A percentile compares a stretch with the other conserved stretches of the same genome.
Evolutionary conservation across 192 early-diverging fungal species (phyloP).

Genomic region (Obelidium mucronatum): DNA sequence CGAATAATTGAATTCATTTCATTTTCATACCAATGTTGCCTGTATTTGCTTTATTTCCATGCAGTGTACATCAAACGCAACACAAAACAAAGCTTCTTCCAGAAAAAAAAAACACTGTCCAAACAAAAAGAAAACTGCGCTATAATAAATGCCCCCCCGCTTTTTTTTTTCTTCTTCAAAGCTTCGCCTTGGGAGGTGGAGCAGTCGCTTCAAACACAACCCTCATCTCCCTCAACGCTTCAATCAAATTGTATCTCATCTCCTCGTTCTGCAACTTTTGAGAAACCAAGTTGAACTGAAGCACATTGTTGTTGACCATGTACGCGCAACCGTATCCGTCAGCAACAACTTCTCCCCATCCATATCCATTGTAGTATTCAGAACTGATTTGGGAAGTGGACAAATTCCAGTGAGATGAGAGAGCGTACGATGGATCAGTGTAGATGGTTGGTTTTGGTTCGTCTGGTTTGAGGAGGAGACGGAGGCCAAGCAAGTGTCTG

Average conservation of each 20-base stretch:
- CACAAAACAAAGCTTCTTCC: no score
- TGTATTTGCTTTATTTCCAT: no score
- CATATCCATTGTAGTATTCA: slow-evolving; percentile 94
- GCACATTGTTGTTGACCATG: slow-evolving; percentile 85
- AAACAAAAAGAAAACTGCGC: no score
- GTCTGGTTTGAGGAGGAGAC: slow-evolving; percentile 72
- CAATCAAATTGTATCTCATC: slow-evolving; percentile 82
- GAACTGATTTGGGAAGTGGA: slow-evolving; percentile 92
- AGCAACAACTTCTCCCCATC: slow-evolving; percentile 78
- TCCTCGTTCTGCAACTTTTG: slow-evolving; percentile 71
- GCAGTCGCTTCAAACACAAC: slow-evolving; percentile 71
- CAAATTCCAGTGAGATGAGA: slow-evolving; percentile 88
- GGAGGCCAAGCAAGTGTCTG: slow-evolving; percentile 89
- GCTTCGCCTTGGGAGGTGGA: slow-evolving; percentile 70
- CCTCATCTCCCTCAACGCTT: slow-evolving; percentile 88
- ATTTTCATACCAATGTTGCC: no score
- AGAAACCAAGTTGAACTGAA: slow-evolving; percentile 90
- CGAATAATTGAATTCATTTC: no score
- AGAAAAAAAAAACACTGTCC: no score
- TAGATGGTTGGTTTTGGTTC: slow-evolving; percentile 88
- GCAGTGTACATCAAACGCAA: no score
- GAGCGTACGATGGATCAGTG: slow-evolving; percentile 81
- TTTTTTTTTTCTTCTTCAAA: no score
- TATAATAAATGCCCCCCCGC: no score
- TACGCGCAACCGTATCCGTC: slow-evolving; percentile 95